Evolutionary conservation across 116 monocot genomes (phyloP), one percentile per base, ranked within the genome.

Genomic region (Zostera marina): DNA sequence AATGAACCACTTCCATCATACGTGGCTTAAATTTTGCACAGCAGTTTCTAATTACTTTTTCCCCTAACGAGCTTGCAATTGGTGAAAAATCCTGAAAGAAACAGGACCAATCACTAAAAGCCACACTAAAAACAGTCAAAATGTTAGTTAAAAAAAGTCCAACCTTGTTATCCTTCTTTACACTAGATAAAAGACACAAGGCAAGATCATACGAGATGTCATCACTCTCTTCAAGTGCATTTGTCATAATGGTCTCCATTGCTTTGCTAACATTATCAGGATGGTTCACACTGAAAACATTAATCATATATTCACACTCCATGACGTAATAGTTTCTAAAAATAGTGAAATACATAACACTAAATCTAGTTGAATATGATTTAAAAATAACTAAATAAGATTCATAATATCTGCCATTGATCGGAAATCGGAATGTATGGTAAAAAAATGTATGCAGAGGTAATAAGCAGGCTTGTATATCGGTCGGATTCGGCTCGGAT

Each of bases 181-280:
- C 62, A 63, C 21, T 64, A 14, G 64, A 41, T 24, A 92, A 47
- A 17, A 92, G 72, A 43, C 69, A 75, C 20, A 63, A 62, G 25
- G 80, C 61, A 66, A 92, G 73, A 39, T 80, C 76, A 7, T 59
- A 23, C 0, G 82, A 63, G 20, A 92, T 72, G n/a, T 86, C 82
- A 59, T 92, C 86, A 74, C 86, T 86, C 61, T 92, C 92, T 52
- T 92, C 83, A 38, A 92, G 52, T 10, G 80, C 75, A 22, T 86
- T 70, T 10, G 68, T 62, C 85, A 92, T 80, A 54, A 92, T 82
- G 15, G 76, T 76, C 62, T 82, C 77, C 82, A 92, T 92, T 11
- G 76, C 69, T 16, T 68, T 68, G 45, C 71, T 72, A 17, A 85
- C 73, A 55, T 49, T 76, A 41, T 73, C 76, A 24, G 75, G 15